Evolutionary conservation across 2,329 filamentous ascomycete genomes (phyloP).

Genomic region (Phialemonium atrogriseum): DNA sequence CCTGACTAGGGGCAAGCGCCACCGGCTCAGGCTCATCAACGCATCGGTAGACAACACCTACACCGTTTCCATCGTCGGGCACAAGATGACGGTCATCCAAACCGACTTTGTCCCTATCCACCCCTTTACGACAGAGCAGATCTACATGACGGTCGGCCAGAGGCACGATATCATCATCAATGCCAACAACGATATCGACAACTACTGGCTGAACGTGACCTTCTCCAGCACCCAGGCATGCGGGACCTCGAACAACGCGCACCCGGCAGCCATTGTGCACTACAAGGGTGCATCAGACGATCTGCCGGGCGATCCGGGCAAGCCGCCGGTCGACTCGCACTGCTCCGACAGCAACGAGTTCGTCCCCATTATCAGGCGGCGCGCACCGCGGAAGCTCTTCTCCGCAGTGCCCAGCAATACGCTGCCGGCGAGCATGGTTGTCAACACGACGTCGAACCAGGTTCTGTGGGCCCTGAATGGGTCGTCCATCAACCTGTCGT

Average conservation of each 20-base stretch:
- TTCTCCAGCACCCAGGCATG: conserved; percentile 11
- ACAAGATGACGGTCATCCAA: conserved; percentile 43
- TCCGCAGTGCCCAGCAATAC: conserved; percentile 6
- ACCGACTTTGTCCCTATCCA: conserved; percentile 45
- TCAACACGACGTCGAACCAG: conserved; percentile 4
- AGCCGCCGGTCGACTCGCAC: conserved; percentile 4
- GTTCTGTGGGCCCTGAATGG: conserved; percentile 10
- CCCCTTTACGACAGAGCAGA: no score
- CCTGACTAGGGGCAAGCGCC: conserved; percentile 31
- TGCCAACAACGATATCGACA: conserved; percentile 21
- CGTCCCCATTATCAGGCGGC: conserved; percentile 12
- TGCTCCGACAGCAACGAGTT: conserved; percentile 12
- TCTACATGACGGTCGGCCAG: no score
- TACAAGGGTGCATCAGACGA: conserved; percentile 4
- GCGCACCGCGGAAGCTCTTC: conserved; percentile 8
- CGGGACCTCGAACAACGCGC: conserved; percentile 12
- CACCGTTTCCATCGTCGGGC: conserved; percentile 42
- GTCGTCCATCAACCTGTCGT: conserved; percentile 7
- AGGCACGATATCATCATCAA: no score
- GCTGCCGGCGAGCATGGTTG: conserved; percentile 9
- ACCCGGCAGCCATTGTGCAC: conserved; percentile 10
- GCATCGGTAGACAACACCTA: conserved; percentile 38
- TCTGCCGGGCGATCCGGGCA: conserved; percentile 3
- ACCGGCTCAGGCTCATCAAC: conserved; percentile 41
- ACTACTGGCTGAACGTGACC: conserved; percentile 18